Evolutionary conservation across 192 early-diverging fungal genomes (phyloP).

Genomic region (Backusella tuberculispora): DNA sequence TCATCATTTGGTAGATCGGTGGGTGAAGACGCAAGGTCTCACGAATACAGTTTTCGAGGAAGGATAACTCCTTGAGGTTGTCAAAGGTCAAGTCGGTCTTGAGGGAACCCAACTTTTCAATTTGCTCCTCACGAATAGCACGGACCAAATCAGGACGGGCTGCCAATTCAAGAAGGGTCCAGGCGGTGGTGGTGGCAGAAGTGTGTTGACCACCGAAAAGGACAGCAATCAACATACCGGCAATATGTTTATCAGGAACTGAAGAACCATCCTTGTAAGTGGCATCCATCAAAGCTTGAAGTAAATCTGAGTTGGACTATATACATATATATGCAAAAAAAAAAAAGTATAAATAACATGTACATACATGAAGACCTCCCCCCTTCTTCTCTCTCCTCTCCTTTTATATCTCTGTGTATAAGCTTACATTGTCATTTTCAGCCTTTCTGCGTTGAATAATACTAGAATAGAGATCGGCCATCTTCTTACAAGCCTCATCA

Average conservation of each 20-base stretch:
- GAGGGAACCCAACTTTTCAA: constrained; percentile 56
- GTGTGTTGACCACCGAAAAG: constrained; percentile 99
- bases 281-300: constrained; percentile 82
- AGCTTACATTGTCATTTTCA: constrained; percentile 39
- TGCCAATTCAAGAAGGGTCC: constrained; percentile 90
- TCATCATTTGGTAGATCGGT: constrained; percentile 92
- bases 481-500: constrained; percentile 82
- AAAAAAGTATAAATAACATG: neutral
- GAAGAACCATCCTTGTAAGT: constrained; percentile 88
- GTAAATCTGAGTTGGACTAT: constrained; percentile 61
- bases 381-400: neutral
- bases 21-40: constrained; percentile 94
- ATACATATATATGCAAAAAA: neutral
- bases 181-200: constrained; percentile 87
- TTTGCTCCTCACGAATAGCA: constrained; percentile 77
- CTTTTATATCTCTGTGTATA: neutral
- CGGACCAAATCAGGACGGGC: constrained; percentile 70
- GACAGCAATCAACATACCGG: constrained; percentile 96
- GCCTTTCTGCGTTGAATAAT: constrained; percentile 84
- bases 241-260: constrained; percentile 82
- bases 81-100: constrained; percentile 71
- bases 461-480: constrained; percentile 76
- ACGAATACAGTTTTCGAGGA: constrained; percentile 84
- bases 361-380: neutral
- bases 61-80: constrained; percentile 69